phyloP scores from a whole-genome alignment of 2,329 filamentous ascomycete genomes.

The Dactylellina drechsleri region DNA sequence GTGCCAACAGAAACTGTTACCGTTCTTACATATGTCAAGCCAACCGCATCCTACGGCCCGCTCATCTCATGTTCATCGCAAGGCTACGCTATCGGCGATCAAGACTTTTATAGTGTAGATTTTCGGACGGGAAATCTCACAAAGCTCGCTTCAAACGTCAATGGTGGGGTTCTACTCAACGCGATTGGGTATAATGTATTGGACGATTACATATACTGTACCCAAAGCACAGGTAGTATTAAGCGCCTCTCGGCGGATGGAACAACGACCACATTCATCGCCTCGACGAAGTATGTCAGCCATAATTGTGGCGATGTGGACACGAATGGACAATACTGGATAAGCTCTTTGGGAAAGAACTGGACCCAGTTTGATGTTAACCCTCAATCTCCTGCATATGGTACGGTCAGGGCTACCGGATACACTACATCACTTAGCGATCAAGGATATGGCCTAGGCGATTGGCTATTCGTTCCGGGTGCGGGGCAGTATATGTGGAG shows the following conservation, averaged over 20 bases:
- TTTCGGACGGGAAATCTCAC: neutral
- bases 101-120: neutral
- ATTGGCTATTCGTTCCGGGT: slow-evolving; percentile 6
- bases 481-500: slow-evolving; percentile 1
- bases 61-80: neutral
- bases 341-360: neutral
- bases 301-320: slow-evolving; percentile 5
- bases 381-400: neutral
- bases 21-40: neutral
- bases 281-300: neutral
- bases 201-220: neutral
- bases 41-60: neutral
- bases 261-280: neutral
- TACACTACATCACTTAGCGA: neutral
- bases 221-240: neutral
- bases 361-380: slow-evolving; percentile 14
- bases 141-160: neutral
- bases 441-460: neutral
- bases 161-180: neutral
- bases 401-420: neutral
- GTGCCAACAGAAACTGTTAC: neutral
- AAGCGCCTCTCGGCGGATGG: neutral
- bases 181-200: neutral
- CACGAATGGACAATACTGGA: slow-evolving; percentile 5
- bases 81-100: neutral